Percentiles rank a stretch among this genome's conserved stretches.
These are phyloP conservation scores for Toxicodendron radicans DNA, from an alignment of 345 rosid species.

Conservation along the genomic window DNA sequence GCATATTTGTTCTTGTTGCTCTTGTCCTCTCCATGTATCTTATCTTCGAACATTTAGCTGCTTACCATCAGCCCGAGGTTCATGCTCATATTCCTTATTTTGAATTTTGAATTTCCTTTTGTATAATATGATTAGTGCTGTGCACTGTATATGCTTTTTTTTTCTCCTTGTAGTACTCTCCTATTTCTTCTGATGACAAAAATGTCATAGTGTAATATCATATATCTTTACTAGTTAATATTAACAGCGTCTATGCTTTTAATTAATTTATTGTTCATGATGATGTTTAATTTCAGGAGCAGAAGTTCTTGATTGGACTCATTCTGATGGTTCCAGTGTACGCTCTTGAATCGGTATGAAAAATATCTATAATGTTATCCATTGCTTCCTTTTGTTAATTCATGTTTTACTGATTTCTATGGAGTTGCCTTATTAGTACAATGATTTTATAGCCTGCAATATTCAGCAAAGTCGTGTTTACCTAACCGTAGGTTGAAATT, in stretches of 20 bases:
- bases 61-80: slow-evolving; percentile 98
- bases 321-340: slow-evolving; percentile 98
- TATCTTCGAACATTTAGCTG: slow-evolving; percentile 83
- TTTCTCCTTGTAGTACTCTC: background rate
- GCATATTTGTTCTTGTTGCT: slow-evolving; percentile 77
- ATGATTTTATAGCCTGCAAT: background rate
- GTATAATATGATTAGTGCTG: background rate
- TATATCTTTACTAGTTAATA: background rate
- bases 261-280: background rate
- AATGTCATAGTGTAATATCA: background rate
- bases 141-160: background rate
- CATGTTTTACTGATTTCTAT: background rate
- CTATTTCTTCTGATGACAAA: background rate
- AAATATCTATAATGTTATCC: background rate
- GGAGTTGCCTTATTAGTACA: background rate
- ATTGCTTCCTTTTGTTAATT: background rate
- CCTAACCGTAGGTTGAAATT: background rate
- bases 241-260: background rate
- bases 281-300: slow-evolving; percentile 70
- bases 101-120: background rate
- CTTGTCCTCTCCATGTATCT: slow-evolving; percentile 86
- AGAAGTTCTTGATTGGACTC: slow-evolving; percentile 91
- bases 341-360: slow-evolving; percentile 88
- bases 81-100: slow-evolving; percentile 22
- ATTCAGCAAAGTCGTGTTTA: background rate